phyloP scores from a whole-genome alignment of 768 basidiomycete species.

The Lactarius sp. region DNA sequence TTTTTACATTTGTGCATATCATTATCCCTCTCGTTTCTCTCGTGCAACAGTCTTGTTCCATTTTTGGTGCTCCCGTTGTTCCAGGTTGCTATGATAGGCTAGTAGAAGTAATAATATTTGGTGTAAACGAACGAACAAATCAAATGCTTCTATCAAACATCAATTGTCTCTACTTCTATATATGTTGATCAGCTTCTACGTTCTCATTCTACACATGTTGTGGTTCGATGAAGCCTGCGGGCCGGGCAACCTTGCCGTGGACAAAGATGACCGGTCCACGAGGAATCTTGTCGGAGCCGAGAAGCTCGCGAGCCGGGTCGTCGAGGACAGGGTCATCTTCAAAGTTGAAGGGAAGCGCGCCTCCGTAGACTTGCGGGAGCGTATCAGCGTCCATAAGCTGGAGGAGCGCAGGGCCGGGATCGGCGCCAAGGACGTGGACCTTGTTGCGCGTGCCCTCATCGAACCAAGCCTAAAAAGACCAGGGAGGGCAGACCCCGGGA shows the following conservation, averaged over 20 bases:
- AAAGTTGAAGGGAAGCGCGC: constrained; percentile 65
- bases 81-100: not conserved
- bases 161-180: not conserved
- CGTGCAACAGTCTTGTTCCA: not conserved
- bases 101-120: not conserved
- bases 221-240: not conserved
- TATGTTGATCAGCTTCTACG: not conserved
- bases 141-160: not conserved
- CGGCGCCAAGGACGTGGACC: constrained; percentile 66
- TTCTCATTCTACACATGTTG: not conserved
- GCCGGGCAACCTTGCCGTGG: constrained; percentile 39
- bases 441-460: constrained; percentile 75
- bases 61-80: not conserved
- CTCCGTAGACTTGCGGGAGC: constrained; percentile 71
- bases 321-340: constrained; percentile 66
- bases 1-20: constrained; percentile 21
- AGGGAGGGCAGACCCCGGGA: not conserved
- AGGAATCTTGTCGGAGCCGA: constrained; percentile 47
- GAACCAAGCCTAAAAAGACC: constrained; percentile 55
- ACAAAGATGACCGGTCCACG: constrained; percentile 49
- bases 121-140: not conserved
- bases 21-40: constrained; percentile 14
- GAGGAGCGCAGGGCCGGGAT: constrained; percentile 49
- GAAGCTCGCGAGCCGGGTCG: constrained; percentile 40
- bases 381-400: constrained; percentile 44